Percentiles rank a stretch among this genome's conserved stretches.
These are phyloP conservation scores for Pelargonium myrrhifolium DNA, from an alignment of 441 rosid species.

Conservation along the genomic window DNA sequence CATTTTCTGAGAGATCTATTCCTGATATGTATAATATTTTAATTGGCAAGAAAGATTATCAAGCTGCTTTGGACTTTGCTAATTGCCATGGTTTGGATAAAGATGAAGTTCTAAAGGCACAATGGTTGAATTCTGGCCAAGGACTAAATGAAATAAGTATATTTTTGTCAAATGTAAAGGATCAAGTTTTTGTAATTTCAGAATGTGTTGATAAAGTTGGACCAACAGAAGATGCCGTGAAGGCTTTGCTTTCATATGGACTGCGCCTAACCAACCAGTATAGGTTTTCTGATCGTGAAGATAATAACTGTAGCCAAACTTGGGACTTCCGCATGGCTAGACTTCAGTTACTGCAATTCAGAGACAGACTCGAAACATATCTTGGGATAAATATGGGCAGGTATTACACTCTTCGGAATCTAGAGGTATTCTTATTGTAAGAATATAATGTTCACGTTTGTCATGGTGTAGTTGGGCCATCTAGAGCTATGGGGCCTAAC, in stretches of 20 bases:
- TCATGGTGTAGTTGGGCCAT: too few species aligned
- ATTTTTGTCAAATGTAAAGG: constrained; percentile 61
- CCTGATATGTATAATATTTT: constrained; percentile 73
- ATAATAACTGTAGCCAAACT: constrained; percentile 40
- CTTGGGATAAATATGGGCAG: constrained; percentile 99
- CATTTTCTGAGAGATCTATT: constrained; percentile 71
- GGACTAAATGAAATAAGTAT: constrained; percentile 52
- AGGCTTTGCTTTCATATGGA: constrained; percentile 69
- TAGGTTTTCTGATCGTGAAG: constrained; percentile 45
- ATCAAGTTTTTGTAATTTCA: constrained; percentile 61
- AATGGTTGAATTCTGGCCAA: constrained; percentile 68
- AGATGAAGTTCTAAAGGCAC: constrained; percentile 76
- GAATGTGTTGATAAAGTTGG: constrained; percentile 77
- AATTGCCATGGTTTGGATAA: constrained; percentile 65
- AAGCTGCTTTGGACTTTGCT: constrained; percentile 78
- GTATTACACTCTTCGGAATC: constrained; percentile 33
- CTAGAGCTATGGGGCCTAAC: too few species aligned
- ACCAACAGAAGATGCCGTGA: constrained; percentile 71
- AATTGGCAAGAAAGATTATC: constrained; percentile 49
- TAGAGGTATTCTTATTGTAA: constrained; percentile 4
- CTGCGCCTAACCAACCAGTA: constrained; percentile 50
- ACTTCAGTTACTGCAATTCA: constrained; percentile 75
- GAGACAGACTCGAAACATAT: constrained; percentile 85
- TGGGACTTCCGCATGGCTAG: constrained; percentile 81
- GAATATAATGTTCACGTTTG: background rate